Base-by-base conservation (phyloP, 441 rosid species). In the Populus tomentosa region DNA sequence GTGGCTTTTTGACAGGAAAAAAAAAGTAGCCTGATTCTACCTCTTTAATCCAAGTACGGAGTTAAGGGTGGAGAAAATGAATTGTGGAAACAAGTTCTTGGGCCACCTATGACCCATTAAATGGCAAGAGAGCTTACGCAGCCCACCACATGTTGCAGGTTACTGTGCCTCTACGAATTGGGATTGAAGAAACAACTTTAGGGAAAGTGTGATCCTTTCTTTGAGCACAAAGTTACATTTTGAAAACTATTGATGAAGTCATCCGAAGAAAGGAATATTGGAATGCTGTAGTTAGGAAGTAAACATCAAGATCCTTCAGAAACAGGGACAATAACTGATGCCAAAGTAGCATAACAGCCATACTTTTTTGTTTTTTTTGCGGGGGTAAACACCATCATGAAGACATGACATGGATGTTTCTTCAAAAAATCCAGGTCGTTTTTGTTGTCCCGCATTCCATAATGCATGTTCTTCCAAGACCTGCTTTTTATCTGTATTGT, bases 251-350 rank as follows among this genome's bases (percentile, higher is more conserved):
- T 65, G 3, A 6, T 9, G 35, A 30, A 46, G 21, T 24, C 7
- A 21, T 21, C 11, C 14, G 11, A 85, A 83, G 86, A 26, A 81
- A 83, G 71, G 88, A 85, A 85, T 83, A 71, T 81, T 21, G 24
- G 70, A 81, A 78, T 35, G 46, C 50, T 33, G 73, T n/a, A 64
- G 71, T 62, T 74, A 13, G 53, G 66, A 85, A 83, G 46, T 70
- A 80, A 85, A 80, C 82, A 69, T 73, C 79, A 59, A 35, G 74
- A 82, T 79, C 85, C 72, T 71, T 38, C 70, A 62, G 70, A 77
- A 77, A 70, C 70, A 77, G 46, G 53, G 18, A 13, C 63, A 28
- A 69, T 61, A 61, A 77, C 20, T 61, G 10, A 63, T 28, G 46
- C 23, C 24, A 21, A 69, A 69, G 18, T 69, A 24, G 36, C 35